Base-by-base conservation (phyloP, 73 alveolate genomes). In the Tetrahymena thermophila region DNA sequence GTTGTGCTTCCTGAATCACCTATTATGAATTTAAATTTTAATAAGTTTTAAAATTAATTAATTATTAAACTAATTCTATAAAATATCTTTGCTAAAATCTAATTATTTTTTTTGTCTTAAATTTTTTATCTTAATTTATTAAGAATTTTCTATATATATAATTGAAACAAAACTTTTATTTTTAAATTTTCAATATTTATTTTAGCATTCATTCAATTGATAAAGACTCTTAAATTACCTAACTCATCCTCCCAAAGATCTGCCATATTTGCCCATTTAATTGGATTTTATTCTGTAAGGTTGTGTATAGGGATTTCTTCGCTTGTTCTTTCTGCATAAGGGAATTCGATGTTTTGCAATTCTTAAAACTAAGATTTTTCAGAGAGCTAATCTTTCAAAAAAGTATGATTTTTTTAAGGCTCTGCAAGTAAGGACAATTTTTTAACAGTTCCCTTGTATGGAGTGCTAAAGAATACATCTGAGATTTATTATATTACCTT, bases 181-280 rank as follows among this genome's bases (percentile, higher is more conserved):
- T 40, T 40, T 40, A 40, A 40, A 40, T 40, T 40, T 40, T 1
- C 10, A 9, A 15, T 40, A 6, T 40, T 40, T 40, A 40, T 4
- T 8, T 40, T 7, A 40, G 10, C 16, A 40, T 7, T 40, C 15
- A 40, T 40, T 40, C 10, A 1, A 40, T 40, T 40, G 9, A 40
- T 7, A 6, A 40, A 40, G 15, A 40, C 44, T 40, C 0, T 0
- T 23, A n/a, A 71, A 28, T 71, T 71, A 71, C 99, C 99, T 43
- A 99, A 97, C 95, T 99, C 99, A 96, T 98, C 99, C 94, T 98
- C 99, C 94, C 94, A 99, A 34, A 99, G 96, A 28, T 96, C 97
- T 31, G 98, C 97, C 94, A 98, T 99, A 55, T 96, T 96, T 94
- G 97, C 98, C 97, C 99, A 99, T 56, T 96, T 96, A 42, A 99